Conservation (phyloP, 192 early-diverging fungal species). For the Dissophora globulifera region DNA sequence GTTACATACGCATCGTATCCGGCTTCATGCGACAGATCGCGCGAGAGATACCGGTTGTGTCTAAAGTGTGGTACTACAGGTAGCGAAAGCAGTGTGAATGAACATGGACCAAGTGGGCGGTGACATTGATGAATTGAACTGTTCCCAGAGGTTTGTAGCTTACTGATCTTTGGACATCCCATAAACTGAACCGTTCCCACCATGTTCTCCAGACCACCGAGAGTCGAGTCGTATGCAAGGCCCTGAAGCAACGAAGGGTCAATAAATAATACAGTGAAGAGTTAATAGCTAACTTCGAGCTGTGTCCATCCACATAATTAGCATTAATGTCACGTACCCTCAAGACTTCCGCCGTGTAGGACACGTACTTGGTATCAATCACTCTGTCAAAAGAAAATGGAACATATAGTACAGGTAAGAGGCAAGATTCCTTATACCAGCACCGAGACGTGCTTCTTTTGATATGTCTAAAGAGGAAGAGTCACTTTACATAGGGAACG, state of each 20-base stretch:
- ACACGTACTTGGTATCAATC: slow-evolving; percentile 84
- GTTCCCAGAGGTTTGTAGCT: not conserved
- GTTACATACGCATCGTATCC: slow-evolving; percentile 93
- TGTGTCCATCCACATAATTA: too few relatives aligned
- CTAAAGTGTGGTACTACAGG: slow-evolving; percentile 62
- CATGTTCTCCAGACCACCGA: slow-evolving; percentile 42
- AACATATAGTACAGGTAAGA: too few relatives aligned
- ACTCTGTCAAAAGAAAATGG: slow-evolving; percentile 55
- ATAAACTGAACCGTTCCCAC: slow-evolving; percentile 26
- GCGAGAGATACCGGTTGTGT: slow-evolving; percentile 57
- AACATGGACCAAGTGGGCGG: not conserved
- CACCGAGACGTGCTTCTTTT: too few relatives aligned
- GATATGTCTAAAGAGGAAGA: too few relatives aligned
- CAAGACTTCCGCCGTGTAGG: slow-evolving; percentile 40
- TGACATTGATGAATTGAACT: too few relatives aligned
- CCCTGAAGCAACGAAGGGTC: slow-evolving; percentile 9
- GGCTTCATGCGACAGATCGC: slow-evolving; percentile 80
- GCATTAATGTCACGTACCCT: too few relatives aligned
- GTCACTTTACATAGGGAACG: slow-evolving; percentile 76
- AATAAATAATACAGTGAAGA: too few relatives aligned
- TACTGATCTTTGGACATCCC: slow-evolving; percentile 33
- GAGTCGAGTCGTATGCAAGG: slow-evolving; percentile 21
- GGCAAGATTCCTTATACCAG: too few relatives aligned
- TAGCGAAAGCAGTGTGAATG: too few relatives aligned
- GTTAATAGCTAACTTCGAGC: too few relatives aligned